Percentiles rank a stretch among this genome's conserved stretches.
Evolutionary conservation across 2,329 filamentous ascomycete species (phyloP).

Genomic region (Venturiaceae sp.): DNA sequence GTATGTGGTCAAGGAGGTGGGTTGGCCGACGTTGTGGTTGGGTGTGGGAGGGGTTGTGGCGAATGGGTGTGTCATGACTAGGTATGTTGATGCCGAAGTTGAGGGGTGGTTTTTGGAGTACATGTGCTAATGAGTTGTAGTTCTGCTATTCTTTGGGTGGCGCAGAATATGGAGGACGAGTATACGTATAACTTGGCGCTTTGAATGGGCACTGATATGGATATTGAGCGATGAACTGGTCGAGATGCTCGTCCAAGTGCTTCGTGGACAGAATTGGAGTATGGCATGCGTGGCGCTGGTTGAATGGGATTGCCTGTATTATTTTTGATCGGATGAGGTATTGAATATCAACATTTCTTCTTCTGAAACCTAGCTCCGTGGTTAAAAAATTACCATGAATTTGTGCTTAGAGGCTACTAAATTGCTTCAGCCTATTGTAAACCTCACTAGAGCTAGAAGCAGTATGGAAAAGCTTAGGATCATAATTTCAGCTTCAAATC

Average conservation of each 20-base stretch:
- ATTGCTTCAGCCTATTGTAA: too few species aligned
- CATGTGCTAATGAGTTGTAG: constrained; percentile 28
- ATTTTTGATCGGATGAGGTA: too few species aligned
- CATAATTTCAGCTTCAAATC: too few species aligned
- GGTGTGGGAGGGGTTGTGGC: constrained; percentile 57
- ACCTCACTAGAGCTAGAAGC: too few species aligned
- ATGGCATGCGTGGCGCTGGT: not conserved
- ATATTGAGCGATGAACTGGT: not conserved
- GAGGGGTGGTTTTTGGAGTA: not conserved
- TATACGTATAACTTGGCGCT: constrained; percentile 61
- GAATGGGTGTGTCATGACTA: constrained; percentile 57
- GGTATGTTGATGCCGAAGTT: constrained; percentile 33
- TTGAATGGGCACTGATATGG: constrained; percentile 19
- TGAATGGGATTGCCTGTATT: not conserved
- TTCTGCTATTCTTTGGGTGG: constrained; percentile 57
- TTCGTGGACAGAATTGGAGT: not conserved
- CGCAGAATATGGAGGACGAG: constrained; percentile 64
- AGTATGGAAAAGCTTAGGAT: too few species aligned
- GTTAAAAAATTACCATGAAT: too few species aligned
- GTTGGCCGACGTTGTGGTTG: constrained; percentile 55
- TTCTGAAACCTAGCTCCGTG: too few species aligned
- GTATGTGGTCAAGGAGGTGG: constrained; percentile 51
- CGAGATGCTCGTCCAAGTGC: too few species aligned
- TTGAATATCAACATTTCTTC: too few species aligned
- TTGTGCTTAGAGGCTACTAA: too few species aligned